phyloP scores from a whole-genome alignment of 1,284 basidiomycete species.

The Ganoderma resinaceum region DNA sequence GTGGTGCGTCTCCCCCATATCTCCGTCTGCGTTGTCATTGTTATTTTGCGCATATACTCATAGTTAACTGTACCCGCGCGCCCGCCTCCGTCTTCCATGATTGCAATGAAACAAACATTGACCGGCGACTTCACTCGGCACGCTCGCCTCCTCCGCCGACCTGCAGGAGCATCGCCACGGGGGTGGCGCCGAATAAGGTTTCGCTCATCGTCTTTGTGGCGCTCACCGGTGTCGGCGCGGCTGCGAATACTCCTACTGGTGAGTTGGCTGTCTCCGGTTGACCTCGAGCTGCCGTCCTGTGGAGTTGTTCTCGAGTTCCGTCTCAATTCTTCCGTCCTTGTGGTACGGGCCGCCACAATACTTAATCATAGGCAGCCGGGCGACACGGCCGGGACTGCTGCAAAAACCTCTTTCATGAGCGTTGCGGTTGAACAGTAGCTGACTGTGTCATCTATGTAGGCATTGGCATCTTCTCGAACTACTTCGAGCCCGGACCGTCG shows the following conservation, averaged over 20 bases:
- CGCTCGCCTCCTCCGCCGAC: not conserved
- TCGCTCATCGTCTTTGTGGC: slow-evolving; percentile 42
- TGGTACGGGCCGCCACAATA: no score
- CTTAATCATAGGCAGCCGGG: no score
- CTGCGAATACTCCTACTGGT: slow-evolving; percentile 25
- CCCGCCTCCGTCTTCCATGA: not conserved
- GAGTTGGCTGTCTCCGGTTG: not conserved
- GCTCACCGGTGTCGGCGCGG: slow-evolving; percentile 42
- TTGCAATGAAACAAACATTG: not conserved
- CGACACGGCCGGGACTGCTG: not conserved
- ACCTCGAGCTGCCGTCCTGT: not conserved
- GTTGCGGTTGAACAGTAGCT: not conserved
- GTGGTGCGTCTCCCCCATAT: slow-evolving; percentile 36
- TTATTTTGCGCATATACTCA: no score
- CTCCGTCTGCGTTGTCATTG: not conserved
- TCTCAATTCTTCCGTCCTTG: not conserved
- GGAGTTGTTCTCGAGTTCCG: no score
- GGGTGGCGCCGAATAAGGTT: slow-evolving; percentile 36
- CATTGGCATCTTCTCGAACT: slow-evolving; percentile 38
- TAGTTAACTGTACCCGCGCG: not conserved
- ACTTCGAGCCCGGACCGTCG: slow-evolving; percentile 36
- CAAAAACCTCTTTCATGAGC: not conserved
- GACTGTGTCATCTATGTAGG: slow-evolving; percentile 11
- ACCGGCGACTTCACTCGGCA: not conserved
- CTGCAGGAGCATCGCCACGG: slow-evolving; percentile 41